Evolutionary conservation across 768 basidiomycete species (phyloP).

Genomic region (Porphyrellus cyaneotinctus): DNA sequence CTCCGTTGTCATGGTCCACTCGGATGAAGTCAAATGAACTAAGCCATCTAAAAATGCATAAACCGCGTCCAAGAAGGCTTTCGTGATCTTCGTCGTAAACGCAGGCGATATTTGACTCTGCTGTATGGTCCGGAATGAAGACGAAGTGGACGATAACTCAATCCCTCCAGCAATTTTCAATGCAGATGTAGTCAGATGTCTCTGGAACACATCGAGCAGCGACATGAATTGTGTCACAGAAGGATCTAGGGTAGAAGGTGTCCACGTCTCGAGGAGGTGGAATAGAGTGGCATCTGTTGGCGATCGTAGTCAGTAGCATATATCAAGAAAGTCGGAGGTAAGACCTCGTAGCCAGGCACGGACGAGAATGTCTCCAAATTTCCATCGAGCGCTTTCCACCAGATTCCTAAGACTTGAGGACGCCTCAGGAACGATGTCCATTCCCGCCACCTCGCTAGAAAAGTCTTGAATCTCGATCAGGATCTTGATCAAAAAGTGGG

Average conservation of each 20-base stretch:
- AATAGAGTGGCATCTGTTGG: slow-evolving; percentile 74
- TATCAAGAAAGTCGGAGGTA: neutral
- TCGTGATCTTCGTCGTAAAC: slow-evolving; percentile 71
- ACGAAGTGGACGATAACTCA: slow-evolving; percentile 47
- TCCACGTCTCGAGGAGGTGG: slow-evolving; percentile 86
- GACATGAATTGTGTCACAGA: slow-evolving; percentile 71
- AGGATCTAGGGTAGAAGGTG: slow-evolving; percentile 53
- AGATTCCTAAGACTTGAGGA: slow-evolving; percentile 65
- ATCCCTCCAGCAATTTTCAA: slow-evolving; percentile 80
- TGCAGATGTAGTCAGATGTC: slow-evolving; percentile 67
- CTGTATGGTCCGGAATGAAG: slow-evolving; percentile 48
- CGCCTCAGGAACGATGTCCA: slow-evolving; percentile 80
- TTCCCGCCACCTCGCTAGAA: slow-evolving; percentile 69
- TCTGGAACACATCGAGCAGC: slow-evolving; percentile 79
- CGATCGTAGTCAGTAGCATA: slow-evolving; percentile 4
- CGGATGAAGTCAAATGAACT: slow-evolving; percentile 71
- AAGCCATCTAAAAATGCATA: slow-evolving; percentile 87
- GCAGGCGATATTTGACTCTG: slow-evolving; percentile 60
- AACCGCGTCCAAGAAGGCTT: slow-evolving; percentile 79
- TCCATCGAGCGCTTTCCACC: slow-evolving; percentile 81
- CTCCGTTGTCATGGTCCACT: slow-evolving; percentile 39
- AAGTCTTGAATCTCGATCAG: slow-evolving; percentile 84
- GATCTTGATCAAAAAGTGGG: slow-evolving; percentile 75
- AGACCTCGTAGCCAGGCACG: slow-evolving; percentile 81
- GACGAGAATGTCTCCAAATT: slow-evolving; percentile 78